Percentiles rank a stretch among this genome's conserved stretches.
phyloP scores from a whole-genome alignment of 2,329 filamentous ascomycete genomes.

The Mycosphaerelloides madeirae region DNA sequence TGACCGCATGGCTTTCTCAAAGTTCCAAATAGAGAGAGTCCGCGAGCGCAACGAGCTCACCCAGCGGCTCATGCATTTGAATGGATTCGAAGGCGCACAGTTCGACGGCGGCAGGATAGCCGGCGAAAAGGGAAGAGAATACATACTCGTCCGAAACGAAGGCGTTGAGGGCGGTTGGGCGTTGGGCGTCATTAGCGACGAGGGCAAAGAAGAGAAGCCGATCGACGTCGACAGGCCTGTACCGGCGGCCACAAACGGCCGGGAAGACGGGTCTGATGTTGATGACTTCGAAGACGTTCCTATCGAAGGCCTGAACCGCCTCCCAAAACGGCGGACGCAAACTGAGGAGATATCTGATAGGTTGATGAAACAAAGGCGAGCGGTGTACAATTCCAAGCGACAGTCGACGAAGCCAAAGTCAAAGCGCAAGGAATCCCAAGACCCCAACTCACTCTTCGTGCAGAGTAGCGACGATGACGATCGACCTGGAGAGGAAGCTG shows the following conservation, averaged over 20 bases:
- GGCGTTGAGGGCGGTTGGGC: constrained; percentile 95
- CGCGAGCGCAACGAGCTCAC: constrained; percentile 90
- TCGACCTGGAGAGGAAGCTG: constrained; percentile 39
- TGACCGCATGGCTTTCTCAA: constrained; percentile 93
- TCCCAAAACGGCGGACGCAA: constrained; percentile 57
- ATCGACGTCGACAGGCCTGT: constrained; percentile 78
- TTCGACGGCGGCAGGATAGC: constrained; percentile 66
- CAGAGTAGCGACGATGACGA: constrained; percentile 35
- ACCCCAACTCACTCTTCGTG: constrained; percentile 55
- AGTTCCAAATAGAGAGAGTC: constrained; percentile 92
- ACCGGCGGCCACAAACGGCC: constrained; percentile 46
- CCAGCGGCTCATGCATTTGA: constrained; percentile 88
- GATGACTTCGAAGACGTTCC: constrained; percentile 90
- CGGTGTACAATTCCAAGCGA: constrained; percentile 43
- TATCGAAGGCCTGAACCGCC: constrained; percentile 79
- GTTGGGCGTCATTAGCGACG: constrained; percentile 83
- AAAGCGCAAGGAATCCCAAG: constrained; percentile 18
- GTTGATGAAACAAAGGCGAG: constrained; percentile 43
- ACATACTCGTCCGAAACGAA: constrained; percentile 93
- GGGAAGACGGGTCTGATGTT: constrained; percentile 53
- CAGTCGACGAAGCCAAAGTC: constrained; percentile 25
- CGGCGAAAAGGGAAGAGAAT: constrained; percentile 85
- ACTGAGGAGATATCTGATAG: constrained; percentile 23
- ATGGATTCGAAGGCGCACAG: constrained; percentile 71
- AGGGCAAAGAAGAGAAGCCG: constrained; percentile 76